Percentiles rank a stretch among this genome's conserved stretches.
phyloP scores from a whole-genome alignment of 352 stramenopile genomes.

The Globisporangium megalacanthum region DNA sequence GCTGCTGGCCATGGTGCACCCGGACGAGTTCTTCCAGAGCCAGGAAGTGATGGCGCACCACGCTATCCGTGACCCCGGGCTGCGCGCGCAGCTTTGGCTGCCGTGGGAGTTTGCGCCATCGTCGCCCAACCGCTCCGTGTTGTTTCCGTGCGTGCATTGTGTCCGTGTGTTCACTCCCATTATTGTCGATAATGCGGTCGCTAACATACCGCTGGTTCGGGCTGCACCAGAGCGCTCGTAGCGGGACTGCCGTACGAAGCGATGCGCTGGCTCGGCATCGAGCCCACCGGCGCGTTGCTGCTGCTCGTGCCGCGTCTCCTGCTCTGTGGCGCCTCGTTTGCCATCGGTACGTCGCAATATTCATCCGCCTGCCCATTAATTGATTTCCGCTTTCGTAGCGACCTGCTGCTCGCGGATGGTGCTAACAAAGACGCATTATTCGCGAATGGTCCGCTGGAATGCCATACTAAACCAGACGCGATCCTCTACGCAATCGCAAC shows the following conservation, averaged over 20 bases:
- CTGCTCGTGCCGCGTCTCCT: conserved; percentile 53
- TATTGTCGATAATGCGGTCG: conserved; percentile 1
- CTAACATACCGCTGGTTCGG: background rate
- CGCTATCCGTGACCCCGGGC: conserved; percentile 19
- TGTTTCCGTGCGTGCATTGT: conserved; percentile 55
- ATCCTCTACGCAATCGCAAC: conserved; percentile 37
- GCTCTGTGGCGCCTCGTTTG: conserved; percentile 56
- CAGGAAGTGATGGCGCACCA: conserved; percentile 76
- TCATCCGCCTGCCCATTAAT: too few relatives aligned
- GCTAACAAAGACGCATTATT: background rate
- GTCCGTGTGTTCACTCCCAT: background rate
- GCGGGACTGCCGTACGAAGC: conserved; percentile 45
- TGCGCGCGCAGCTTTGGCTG: conserved; percentile 32
- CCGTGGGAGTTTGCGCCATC: conserved; percentile 74
- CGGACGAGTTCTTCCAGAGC: conserved; percentile 87
- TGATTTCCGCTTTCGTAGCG: too few relatives aligned
- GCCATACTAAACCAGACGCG: conserved; percentile 17
- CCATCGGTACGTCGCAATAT: conserved; percentile 22
- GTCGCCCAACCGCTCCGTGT: conserved; percentile 58
- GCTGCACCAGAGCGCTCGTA: conserved; percentile 30
- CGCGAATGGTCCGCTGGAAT: background rate
- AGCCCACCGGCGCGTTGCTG: conserved; percentile 33
- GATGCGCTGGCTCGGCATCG: conserved; percentile 30
- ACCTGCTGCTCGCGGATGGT: too few relatives aligned
- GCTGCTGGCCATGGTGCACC: conserved; percentile 65